Evolutionary conservation across 2,329 filamentous ascomycete species (phyloP).

Genomic region (Davidsoniella eucalypti): DNA sequence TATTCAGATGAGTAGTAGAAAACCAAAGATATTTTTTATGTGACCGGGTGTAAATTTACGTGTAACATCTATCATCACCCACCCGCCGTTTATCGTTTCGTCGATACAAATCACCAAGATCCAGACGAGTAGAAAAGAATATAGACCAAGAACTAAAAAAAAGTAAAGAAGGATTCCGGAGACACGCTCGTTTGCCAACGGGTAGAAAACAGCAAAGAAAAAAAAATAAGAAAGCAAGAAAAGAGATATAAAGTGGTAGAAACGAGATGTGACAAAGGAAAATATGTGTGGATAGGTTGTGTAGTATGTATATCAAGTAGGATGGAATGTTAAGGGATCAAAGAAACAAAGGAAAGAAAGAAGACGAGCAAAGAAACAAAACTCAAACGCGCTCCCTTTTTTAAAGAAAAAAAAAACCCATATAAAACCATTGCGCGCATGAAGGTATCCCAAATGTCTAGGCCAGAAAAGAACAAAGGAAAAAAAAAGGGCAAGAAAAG

Average conservation of each 20-base stretch:
- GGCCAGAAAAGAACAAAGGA: neutral
- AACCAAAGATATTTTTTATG: no score
- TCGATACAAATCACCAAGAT: neutral
- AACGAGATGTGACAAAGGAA: neutral
- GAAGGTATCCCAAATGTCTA: slow-evolving; percentile 13
- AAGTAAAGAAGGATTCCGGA: neutral
- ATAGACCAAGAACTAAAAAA: neutral
- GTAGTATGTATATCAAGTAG: neutral
- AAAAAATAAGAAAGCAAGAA: neutral
- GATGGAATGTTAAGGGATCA: neutral
- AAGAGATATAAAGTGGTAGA: neutral
- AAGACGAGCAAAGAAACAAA: slow-evolving; percentile 5
- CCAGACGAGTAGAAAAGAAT: neutral
- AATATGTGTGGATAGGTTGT: neutral
- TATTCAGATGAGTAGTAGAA: no score
- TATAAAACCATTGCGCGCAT: slow-evolving; percentile 3
- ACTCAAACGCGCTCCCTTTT: slow-evolving; percentile 5
- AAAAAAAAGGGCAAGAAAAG: slow-evolving; percentile 2
- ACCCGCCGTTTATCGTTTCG: neutral
- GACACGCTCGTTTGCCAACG: neutral
- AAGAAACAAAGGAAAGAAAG: neutral
- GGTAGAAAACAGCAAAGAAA: no score
- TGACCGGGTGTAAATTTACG: slow-evolving; percentile 1
- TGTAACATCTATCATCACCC: slow-evolving; percentile 11
- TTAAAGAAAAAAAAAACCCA: slow-evolving; percentile 1